These are phyloP conservation scores for Neocatenulostroma microsporum DNA, from an alignment of 2,329 filamentous ascomycete species.

Conservation along the genomic window DNA sequence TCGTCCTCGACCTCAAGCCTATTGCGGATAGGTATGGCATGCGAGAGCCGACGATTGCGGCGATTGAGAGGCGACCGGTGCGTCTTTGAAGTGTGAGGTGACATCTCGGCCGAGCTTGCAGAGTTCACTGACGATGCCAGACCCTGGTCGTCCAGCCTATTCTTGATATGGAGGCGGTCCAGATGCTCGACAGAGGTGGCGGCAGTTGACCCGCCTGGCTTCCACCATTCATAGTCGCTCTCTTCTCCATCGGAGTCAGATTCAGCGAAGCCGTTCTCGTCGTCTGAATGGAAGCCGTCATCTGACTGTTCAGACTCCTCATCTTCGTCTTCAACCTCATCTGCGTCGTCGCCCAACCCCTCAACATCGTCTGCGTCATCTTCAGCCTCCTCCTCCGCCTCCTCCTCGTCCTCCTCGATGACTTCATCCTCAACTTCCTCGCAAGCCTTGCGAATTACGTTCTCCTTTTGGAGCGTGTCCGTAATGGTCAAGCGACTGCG, in stretches of 20 bases:
- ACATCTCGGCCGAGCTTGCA: slow-evolving; percentile 30
- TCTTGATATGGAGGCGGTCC: slow-evolving; percentile 37
- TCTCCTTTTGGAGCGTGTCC: slow-evolving; percentile 85
- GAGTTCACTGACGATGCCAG: slow-evolving; percentile 51
- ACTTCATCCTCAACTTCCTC: slow-evolving; percentile 90
- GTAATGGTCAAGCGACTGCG: slow-evolving; percentile 72
- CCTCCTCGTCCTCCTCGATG: slow-evolving; percentile 54
- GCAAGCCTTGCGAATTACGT: slow-evolving; percentile 73
- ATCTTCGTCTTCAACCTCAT: slow-evolving; percentile 26
- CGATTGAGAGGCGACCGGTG: no score
- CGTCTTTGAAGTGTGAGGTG: slow-evolving; percentile 12
- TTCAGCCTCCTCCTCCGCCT: slow-evolving; percentile 52
- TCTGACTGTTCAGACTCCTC: slow-evolving; percentile 33
- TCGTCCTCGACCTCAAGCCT: slow-evolving; percentile 56
- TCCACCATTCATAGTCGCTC: slow-evolving; percentile 62
- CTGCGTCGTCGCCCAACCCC: slow-evolving; percentile 43
- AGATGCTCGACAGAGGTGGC: slow-evolving; percentile 48
- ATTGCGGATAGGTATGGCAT: slow-evolving; percentile 32
- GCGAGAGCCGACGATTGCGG: slow-evolving; percentile 17
- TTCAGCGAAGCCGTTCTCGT: slow-evolving; percentile 63
- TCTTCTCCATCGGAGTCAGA: slow-evolving; percentile 62
- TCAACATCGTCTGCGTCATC: slow-evolving; percentile 55
- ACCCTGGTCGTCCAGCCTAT: slow-evolving; percentile 38
- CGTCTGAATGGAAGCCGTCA: slow-evolving; percentile 73
- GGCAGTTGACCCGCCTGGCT: slow-evolving; percentile 49